phyloP scores from a whole-genome alignment of 768 basidiomycete species.

The Arthromyces matolae region DNA sequence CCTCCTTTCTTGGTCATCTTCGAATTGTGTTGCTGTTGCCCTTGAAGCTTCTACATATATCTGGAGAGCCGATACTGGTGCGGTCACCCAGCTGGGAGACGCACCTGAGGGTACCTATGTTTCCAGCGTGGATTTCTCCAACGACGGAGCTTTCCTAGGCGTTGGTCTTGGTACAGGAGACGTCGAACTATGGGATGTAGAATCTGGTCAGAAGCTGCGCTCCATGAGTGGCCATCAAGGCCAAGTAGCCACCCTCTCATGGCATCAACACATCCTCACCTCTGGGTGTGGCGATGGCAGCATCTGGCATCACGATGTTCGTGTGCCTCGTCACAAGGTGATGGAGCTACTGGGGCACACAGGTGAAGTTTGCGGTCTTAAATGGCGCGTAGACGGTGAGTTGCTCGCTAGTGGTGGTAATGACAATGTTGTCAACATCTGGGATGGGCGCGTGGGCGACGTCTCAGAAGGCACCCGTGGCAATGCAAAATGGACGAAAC shows the following conservation, averaged over 20 bases:
- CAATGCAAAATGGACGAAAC: conserved; percentile 84
- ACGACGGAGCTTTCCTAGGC: conserved; percentile 77
- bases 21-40: conserved; percentile 87
- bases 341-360: conserved; percentile 87
- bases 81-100: conserved; percentile 74
- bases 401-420: conserved; percentile 93
- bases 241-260: conserved; percentile 81
- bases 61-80: conserved; percentile 90
- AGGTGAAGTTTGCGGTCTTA: conserved; percentile 90
- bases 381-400: conserved; percentile 86
- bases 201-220: conserved; percentile 70
- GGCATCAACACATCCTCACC: conserved; percentile 82
- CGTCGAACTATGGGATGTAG: conserved; percentile 94
- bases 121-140: conserved; percentile 74
- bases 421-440: conserved; percentile 97
- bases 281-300: conserved; percentile 92
- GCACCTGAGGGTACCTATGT: conserved; percentile 75
- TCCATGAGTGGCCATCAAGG: conserved; percentile 89
- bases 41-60: conserved; percentile 85
- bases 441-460: conserved; percentile 81
- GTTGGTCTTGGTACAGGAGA: conserved; percentile 78
- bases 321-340: conserved; percentile 82
- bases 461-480: conserved; percentile 48
- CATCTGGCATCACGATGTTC: conserved; percentile 95
- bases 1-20: conserved; percentile 82